Conservation (phyloP, 2,329 filamentous ascomycete species). For the Akanthomyces lecanii region DNA sequence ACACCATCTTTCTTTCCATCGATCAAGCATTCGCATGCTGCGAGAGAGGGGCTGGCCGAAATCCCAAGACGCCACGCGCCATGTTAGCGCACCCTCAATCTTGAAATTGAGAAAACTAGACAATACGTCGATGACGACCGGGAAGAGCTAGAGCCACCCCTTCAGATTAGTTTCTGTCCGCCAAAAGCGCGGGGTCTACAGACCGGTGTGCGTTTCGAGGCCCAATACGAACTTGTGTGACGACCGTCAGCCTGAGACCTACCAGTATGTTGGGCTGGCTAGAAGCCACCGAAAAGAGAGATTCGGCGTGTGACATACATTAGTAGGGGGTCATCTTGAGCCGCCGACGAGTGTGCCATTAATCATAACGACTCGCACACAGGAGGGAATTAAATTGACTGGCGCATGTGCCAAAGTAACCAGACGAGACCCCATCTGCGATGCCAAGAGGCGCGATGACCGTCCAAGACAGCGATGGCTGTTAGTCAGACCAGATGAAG, state of each 20-base stretch:
- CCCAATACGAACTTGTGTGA: not conserved
- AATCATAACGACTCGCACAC: not conserved
- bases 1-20: slow-evolving; percentile 6
- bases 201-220: slow-evolving; percentile 1
- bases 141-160: not conserved
- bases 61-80: not conserved
- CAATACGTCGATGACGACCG: not conserved
- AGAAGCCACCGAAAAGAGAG: no score
- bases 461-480: not conserved
- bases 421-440: not conserved
- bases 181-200: not conserved
- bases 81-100: not conserved
- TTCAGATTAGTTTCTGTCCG: not conserved
- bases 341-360: no score
- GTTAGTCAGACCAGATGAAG: not conserved
- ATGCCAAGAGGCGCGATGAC: not conserved
- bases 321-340: no score
- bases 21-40: not conserved
- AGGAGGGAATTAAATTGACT: not conserved
- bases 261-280: no score
- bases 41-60: not conserved
- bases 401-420: not conserved
- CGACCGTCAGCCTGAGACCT: not conserved
- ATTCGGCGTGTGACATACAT: no score
- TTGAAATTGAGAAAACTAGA: not conserved